These are phyloP conservation scores for Penicilliopsis zonata DNA, from an alignment of 495 filamentous ascomycete genomes.

Conservation along the genomic window DNA sequence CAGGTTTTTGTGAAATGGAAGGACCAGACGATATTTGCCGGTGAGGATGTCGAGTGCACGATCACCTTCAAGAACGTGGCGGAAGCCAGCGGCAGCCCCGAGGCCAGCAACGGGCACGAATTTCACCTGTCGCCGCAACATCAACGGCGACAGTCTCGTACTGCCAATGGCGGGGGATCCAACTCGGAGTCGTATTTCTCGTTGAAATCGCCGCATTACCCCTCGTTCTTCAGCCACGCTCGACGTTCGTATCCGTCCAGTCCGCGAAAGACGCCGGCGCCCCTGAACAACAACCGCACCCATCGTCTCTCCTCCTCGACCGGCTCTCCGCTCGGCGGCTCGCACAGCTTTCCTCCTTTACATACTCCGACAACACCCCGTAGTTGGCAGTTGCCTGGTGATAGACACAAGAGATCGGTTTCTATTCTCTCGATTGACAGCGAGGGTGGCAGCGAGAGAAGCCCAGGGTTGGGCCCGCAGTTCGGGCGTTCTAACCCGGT, in stretches of 20 bases:
- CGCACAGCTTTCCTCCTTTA: conserved; percentile 34
- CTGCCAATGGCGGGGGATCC: conserved; percentile 21
- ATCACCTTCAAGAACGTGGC: conserved; percentile 94
- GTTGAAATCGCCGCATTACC: conserved; percentile 26
- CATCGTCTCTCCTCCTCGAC: conserved; percentile 34
- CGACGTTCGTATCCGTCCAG: conserved; percentile 26
- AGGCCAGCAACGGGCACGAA: conserved; percentile 17
- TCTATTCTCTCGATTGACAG: conserved; percentile 91
- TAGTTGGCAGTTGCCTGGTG: conserved; percentile 18
- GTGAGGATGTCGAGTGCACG: conserved; percentile 84
- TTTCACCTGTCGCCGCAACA: conserved; percentile 25
- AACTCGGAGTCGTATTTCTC: conserved; percentile 31
- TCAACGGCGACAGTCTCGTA: conserved; percentile 34
- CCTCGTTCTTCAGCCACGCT: conserved; percentile 22
- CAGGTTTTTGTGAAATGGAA: conserved; percentile 92
- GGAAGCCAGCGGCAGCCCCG: conserved; percentile 16
- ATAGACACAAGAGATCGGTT: conserved; percentile 64
- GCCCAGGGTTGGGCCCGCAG: conserved; percentile 30
- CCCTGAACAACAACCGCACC: conserved; percentile 3
- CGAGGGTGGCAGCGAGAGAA: conserved; percentile 35
- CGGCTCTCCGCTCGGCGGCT: conserved; percentile 27
- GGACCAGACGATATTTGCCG: conserved; percentile 83
- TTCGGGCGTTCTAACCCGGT: conserved; percentile 27
- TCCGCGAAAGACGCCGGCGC: conserved; percentile 18
- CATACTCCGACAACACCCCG: conserved; percentile 24